Evolutionary conservation across 73 alveolate genomes (phyloP).

Genomic region (Durusdinium trenchii): DNA sequence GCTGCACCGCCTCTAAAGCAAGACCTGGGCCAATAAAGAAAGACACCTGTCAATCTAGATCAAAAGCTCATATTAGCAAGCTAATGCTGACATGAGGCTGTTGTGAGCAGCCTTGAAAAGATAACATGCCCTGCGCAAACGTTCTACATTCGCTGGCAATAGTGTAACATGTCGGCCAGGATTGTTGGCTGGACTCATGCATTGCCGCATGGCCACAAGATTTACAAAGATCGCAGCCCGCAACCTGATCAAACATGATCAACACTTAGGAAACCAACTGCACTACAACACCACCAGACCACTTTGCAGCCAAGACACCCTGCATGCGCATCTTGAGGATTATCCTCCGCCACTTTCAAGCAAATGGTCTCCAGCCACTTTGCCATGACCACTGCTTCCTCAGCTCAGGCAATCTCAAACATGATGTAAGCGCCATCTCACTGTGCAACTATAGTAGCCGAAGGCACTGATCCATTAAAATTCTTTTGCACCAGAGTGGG

Average conservation of each 20-base stretch:
- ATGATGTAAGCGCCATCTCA: background rate
- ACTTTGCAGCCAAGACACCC: background rate
- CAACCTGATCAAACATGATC: background rate
- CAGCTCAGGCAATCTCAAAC: background rate
- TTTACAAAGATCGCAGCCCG: background rate
- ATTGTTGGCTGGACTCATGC: background rate
- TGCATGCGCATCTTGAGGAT: background rate
- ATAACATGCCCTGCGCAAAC: background rate
- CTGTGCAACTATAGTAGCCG: too few relatives aligned
- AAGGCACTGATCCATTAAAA: slow-evolving; percentile 2
- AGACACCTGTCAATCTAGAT: too few relatives aligned
- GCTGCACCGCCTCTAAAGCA: background rate
- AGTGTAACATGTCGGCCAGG: background rate
- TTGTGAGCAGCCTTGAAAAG: background rate
- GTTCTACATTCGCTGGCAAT: background rate
- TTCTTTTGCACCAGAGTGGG: background rate
- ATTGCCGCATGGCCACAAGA: background rate
- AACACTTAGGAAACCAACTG: background rate
- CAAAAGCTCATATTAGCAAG: too few relatives aligned
- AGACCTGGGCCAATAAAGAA: too few relatives aligned
- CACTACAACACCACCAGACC: background rate
- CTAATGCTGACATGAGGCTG: background rate
- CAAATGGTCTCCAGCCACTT: background rate
- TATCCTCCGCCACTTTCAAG: background rate
- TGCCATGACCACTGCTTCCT: background rate